These are phyloP conservation scores for Metschnikowia picachoensis DNA, from an alignment of 805 yeast species.

Conservation along the genomic window DNA sequence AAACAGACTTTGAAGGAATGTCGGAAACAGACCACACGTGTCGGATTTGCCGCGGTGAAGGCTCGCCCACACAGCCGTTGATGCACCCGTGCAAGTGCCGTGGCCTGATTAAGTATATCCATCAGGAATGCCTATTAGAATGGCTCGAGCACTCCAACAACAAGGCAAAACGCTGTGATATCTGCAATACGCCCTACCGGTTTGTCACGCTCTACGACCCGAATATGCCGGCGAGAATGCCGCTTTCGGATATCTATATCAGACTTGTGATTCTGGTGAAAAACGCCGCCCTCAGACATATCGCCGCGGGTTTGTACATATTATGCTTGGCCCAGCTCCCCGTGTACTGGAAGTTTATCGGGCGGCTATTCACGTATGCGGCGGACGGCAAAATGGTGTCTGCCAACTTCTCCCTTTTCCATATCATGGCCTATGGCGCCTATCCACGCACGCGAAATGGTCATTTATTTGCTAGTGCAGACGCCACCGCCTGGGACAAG, in stretches of 20 bases:
- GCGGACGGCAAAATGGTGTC: constrained; percentile 52
- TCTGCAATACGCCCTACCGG: constrained; percentile 73
- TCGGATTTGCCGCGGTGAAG: constrained; percentile 93
- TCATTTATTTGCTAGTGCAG: constrained; percentile 8
- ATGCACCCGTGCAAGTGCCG: constrained; percentile 91
- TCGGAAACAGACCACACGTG: constrained; percentile 53
- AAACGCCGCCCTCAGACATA: constrained; percentile 14
- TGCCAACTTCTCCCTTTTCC: constrained; percentile 22
- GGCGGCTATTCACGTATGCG: constrained; percentile 52
- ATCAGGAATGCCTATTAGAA: constrained; percentile 83
- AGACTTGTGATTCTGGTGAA: constrained; percentile 28
- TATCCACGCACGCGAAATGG: constrained; percentile 10
- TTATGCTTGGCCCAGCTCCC: constrained; percentile 53
- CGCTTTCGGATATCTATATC: constrained; percentile 45
- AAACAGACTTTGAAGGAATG: constrained; percentile 1
- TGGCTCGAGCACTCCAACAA: constrained; percentile 76
- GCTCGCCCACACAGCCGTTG: constrained; percentile 71
- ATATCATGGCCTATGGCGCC: constrained; percentile 40
- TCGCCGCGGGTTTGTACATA: constrained; percentile 32
- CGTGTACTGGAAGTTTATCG: constrained; percentile 50
- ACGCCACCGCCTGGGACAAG: constrained; percentile 18
- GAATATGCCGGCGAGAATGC: constrained; percentile 62
- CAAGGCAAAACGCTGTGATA: constrained; percentile 68
- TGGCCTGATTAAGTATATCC: constrained; percentile 90
- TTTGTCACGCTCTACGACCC: constrained; percentile 64